These are phyloP conservation scores for Orobanche coerulescens DNA, from an alignment of 257 asterid species.

Conservation along the genomic window DNA sequence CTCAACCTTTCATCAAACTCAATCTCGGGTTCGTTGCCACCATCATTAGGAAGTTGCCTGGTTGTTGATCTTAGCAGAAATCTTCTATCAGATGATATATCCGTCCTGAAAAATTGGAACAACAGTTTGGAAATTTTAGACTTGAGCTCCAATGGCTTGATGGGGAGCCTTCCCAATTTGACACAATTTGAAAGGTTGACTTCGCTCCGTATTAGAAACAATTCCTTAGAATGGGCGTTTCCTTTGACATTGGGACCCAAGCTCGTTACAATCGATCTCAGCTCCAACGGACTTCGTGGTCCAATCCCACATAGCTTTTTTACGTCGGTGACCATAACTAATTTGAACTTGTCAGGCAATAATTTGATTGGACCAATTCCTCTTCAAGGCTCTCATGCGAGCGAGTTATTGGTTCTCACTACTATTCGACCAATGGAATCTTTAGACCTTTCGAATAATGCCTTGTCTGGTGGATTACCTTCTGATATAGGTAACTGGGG, in stretches of 20 bases:
- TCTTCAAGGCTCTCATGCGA: conserved; percentile 45
- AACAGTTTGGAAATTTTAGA: conserved; percentile 52
- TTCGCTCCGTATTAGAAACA: conserved; percentile 47
- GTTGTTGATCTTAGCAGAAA: conserved; percentile 69
- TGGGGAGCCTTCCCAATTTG: conserved; percentile 58
- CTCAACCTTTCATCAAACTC: conserved; percentile 76
- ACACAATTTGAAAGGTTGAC: conserved; percentile 52
- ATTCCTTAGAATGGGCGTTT: conserved; percentile 54
- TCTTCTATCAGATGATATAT: conserved; percentile 42
- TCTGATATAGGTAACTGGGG: conserved; percentile 61
- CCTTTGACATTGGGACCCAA: conserved; percentile 41
- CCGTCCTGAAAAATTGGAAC: conserved; percentile 50
- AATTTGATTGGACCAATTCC: conserved; percentile 65
- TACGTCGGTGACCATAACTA: conserved; percentile 44
- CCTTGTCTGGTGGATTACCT: conserved; percentile 55
- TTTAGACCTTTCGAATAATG: conserved; percentile 72
- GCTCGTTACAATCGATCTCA: conserved; percentile 53
- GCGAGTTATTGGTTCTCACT: conserved; percentile 53
- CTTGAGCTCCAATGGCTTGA: conserved; percentile 69
- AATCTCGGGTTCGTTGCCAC: conserved; percentile 60
- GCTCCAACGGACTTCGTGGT: conserved; percentile 67
- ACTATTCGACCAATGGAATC: conserved; percentile 59
- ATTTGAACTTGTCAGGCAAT: conserved; percentile 68
- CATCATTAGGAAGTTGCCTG: conserved; percentile 52
- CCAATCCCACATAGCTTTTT: conserved; percentile 53